A percentile compares a stretch with the other conserved stretches of the same genome.
These are phyloP conservation scores for Colletotrichum spinosum DNA, from an alignment of 2,329 filamentous ascomycete genomes.

Conservation along the genomic window DNA sequence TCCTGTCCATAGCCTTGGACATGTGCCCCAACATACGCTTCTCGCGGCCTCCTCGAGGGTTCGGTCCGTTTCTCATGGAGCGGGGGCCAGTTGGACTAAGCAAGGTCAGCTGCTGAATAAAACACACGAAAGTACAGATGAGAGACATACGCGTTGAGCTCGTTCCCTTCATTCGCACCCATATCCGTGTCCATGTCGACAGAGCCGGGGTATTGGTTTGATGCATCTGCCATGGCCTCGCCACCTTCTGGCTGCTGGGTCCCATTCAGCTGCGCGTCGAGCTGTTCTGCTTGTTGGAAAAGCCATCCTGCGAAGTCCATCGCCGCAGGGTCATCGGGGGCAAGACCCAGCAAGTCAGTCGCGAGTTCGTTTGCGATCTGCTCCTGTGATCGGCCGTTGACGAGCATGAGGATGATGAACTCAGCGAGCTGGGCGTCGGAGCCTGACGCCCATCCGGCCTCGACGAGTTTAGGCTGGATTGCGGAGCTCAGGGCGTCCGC, in stretches of 20 bases:
- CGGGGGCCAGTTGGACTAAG: slow-evolving; percentile 91
- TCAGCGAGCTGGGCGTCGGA: slow-evolving; percentile 85
- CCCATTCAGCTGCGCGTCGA: slow-evolving; percentile 74
- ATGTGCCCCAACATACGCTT: slow-evolving; percentile 89
- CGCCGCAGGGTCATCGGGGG: slow-evolving; percentile 84
- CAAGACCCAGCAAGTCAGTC: slow-evolving; percentile 84
- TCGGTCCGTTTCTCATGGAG: slow-evolving; percentile 84
- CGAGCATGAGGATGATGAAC: slow-evolving; percentile 97
- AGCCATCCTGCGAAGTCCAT: slow-evolving; percentile 91
- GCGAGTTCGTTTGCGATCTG: slow-evolving; percentile 91
- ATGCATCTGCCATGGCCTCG: slow-evolving; percentile 45
- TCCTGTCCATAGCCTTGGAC: slow-evolving; percentile 84
- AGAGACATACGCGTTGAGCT: slow-evolving; percentile 69
- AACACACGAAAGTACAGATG: slow-evolving; percentile 25
- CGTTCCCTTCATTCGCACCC: slow-evolving; percentile 65
- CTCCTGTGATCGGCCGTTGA: slow-evolving; percentile 92
- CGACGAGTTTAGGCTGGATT: slow-evolving; percentile 90
- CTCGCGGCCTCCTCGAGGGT: slow-evolving; percentile 71
- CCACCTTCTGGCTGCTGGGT: slow-evolving; percentile 45
- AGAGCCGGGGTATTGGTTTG: slow-evolving; percentile 48
- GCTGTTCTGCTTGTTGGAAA: slow-evolving; percentile 83
- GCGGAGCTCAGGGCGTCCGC: slow-evolving; percentile 84
- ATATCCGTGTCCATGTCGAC: slow-evolving; percentile 78
- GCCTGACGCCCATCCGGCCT: slow-evolving; percentile 90
- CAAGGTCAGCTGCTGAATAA: slow-evolving; percentile 52